Base-by-base conservation (phyloP, 1,139 yeast species). In the Meyerozyma carpophila region DNA sequence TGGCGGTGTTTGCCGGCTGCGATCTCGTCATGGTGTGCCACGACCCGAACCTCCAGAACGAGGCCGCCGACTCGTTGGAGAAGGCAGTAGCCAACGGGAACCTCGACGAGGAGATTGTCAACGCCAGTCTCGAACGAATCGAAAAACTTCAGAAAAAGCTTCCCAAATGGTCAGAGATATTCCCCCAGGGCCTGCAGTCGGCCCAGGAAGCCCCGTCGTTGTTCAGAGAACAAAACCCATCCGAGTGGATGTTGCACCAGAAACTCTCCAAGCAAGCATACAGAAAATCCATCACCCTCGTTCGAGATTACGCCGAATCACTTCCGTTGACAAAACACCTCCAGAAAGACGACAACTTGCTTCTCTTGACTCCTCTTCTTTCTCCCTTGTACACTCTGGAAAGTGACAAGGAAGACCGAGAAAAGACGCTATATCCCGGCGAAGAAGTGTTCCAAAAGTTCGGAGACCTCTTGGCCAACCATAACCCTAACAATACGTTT, bases 21-120 rank as follows among this genome's bases (percentile, higher is more conserved):
- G 87, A 82, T 55, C 66, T 81, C 53, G 79, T 82, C 5, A 68
- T 81, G 68, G 84, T 81, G 9, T 81, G 87, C 53, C 82, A 80
- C 47, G 79, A 79, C 47, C 63, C 65, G 51, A 62, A 67, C n/a
- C 65, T 79, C 36, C 88, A 82, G 54, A 68, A 71, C 41, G 86
- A 82, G 54, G 85, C 84, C 4, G 66, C 80, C 6, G 76, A 73
- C 21, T 77, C 82, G 1, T 63, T 81, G 50, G 58, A 68, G 41
- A 77, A 78, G 46, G 86, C 84, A 0, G 65, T 79, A 8, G 63
- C 65, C 5, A 72, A 73, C 50, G 84, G 83, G 1, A 73, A 75
- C 45, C 58, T 79, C 24, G 81, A 76, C 44, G 75, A 69, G 44
- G 79, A 74, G 34, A 61, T 71, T 2, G 63, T 80, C 8, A 47